Percentiles rank a stretch among this genome's conserved stretches.
Evolutionary conservation across 1,284 basidiomycete genomes (phyloP).

Genomic region (Porodaedalea pini): DNA sequence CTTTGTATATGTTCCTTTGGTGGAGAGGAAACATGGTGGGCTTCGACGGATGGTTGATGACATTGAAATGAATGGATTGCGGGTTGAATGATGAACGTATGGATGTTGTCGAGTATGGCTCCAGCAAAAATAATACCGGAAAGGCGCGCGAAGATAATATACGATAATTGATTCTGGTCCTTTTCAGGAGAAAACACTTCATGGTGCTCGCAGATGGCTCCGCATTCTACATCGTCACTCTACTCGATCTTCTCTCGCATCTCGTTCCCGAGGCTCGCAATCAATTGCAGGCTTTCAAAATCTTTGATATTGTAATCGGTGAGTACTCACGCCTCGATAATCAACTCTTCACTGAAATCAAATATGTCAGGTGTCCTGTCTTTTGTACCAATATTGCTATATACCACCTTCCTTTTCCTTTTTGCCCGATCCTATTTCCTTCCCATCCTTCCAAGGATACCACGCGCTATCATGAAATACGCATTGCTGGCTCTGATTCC

Average conservation of each 20-base stretch:
- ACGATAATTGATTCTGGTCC: background rate
- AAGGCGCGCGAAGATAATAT: background rate
- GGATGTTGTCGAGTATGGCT: too few species aligned
- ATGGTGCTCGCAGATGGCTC: slow-evolving; percentile 60
- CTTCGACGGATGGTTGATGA: background rate
- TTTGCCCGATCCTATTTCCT: slow-evolving; percentile 48
- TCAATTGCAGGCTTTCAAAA: slow-evolving; percentile 35
- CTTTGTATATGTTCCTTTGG: slow-evolving; percentile 1
- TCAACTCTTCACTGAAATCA: slow-evolving; percentile 17
- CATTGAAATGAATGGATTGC: background rate
- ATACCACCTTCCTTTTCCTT: slow-evolving; percentile 52
- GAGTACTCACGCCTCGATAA: slow-evolving; percentile 23
- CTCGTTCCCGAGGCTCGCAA: slow-evolving; percentile 46
- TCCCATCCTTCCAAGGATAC: slow-evolving; percentile 46
- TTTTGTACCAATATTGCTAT: slow-evolving; percentile 53
- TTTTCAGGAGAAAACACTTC: slow-evolving; percentile 44
- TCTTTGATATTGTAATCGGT: slow-evolving; percentile 47
- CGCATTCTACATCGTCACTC: slow-evolving; percentile 52
- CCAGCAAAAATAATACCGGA: background rate
- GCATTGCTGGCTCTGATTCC: slow-evolving; percentile 53
- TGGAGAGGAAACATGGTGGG: background rate
- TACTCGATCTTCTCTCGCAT: slow-evolving; percentile 60
- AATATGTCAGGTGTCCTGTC: slow-evolving; percentile 45
- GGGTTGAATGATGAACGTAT: background rate
- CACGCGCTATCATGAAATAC: slow-evolving; percentile 44